Evolutionary conservation across 2,329 filamentous ascomycete genomes (phyloP).

Genomic region (Didymella sp.): DNA sequence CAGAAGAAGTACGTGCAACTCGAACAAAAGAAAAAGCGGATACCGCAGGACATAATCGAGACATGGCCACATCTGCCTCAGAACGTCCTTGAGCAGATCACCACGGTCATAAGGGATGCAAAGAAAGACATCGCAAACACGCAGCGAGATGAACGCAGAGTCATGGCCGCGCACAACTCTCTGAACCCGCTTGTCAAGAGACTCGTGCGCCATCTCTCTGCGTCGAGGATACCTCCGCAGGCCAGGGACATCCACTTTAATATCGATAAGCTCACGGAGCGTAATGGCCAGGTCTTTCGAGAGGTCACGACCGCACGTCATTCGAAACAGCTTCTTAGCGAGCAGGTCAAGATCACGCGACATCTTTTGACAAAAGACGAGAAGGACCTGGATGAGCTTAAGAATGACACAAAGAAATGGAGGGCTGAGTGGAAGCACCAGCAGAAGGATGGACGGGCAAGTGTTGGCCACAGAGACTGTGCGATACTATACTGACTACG

Average conservation of each 20-base stretch:
- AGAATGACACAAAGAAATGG: conserved; percentile 40
- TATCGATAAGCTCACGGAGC: conserved; percentile 69
- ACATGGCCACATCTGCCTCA: conserved; percentile 64
- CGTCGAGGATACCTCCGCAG: conserved; percentile 71
- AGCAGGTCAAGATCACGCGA: conserved; percentile 66
- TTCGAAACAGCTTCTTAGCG: conserved; percentile 65
- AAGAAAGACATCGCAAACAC: conserved; percentile 68
- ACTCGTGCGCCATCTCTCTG: conserved; percentile 64
- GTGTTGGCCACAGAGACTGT: conserved; percentile 15
- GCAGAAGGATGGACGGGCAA: conserved; percentile 40
- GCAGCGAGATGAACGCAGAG: conserved; percentile 55
- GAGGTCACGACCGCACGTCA: conserved; percentile 67
- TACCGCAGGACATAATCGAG: conserved; percentile 48
- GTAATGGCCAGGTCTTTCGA: conserved; percentile 57
- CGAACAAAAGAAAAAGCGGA: conserved; percentile 44
- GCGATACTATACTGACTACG: conserved; percentile 25
- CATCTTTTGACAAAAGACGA: conserved; percentile 38
- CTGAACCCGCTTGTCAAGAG: conserved; percentile 63
- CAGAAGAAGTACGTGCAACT: conserved; percentile 43
- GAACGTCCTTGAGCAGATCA: conserved; percentile 63
- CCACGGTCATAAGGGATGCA: conserved; percentile 63
- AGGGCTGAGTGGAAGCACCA: conserved; percentile 41
- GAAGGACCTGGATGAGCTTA: conserved; percentile 37
- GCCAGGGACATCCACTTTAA: conserved; percentile 63
- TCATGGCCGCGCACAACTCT: conserved; percentile 62